Conservation (phyloP, 805 yeast genomes). For the Metschnikowia lachancei region DNA sequence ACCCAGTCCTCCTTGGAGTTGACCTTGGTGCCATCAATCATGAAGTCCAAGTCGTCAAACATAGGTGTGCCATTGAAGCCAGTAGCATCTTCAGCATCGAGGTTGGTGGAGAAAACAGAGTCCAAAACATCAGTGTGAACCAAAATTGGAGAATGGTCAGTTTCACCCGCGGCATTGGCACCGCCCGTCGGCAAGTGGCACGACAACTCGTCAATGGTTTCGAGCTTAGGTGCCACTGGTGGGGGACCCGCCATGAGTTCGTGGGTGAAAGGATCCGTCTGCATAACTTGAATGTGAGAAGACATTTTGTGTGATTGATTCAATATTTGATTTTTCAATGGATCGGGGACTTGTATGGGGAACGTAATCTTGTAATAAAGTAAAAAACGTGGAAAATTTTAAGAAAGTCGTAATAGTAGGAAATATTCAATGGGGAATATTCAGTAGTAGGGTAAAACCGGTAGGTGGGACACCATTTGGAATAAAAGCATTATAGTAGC, state of each 20-base stretch:
- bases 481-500: conserved; percentile 35
- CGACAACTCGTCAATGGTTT: conserved; percentile 25
- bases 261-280: conserved; percentile 18
- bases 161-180: conserved; percentile 14
- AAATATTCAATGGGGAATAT: conserved; percentile 14
- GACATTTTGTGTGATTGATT: conserved; percentile 14
- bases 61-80: conserved; percentile 44
- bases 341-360: conserved; percentile 3
- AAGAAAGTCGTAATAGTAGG: conserved; percentile 21
- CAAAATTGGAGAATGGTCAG: conserved; percentile 44
- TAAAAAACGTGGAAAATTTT: conserved; percentile 21
- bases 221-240: conserved; percentile 19
- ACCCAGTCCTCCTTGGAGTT: conserved; percentile 55
- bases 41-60: conserved; percentile 54
- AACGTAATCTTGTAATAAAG: conserved; percentile 18
- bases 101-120: conserved; percentile 45
- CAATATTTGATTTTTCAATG: background rate
- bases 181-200: conserved; percentile 27
- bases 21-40: conserved; percentile 39
- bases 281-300: conserved; percentile 19
- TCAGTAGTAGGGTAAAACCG: conserved; percentile 17
- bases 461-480: conserved; percentile 34
- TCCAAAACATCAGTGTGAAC: conserved; percentile 53
- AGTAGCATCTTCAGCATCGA: conserved; percentile 39
- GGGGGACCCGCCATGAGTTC: conserved; percentile 14